Evolutionary conservation across 306 rosid genomes (phyloP).

Genomic region (Datisca glomerata): DNA sequence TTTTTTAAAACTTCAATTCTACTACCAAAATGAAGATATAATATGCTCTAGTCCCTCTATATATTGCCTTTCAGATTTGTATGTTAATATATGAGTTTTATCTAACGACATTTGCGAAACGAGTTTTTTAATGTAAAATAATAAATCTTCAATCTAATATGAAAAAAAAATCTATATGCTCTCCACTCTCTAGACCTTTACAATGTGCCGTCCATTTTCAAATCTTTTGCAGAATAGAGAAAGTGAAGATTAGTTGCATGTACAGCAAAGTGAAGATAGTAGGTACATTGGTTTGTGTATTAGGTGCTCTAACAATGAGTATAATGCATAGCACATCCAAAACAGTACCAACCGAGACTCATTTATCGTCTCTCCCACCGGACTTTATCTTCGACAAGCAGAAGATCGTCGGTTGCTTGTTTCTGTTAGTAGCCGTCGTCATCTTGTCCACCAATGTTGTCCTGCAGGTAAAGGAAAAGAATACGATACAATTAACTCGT

Average conservation of each 20-base stretch:
- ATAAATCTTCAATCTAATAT: too few relatives aligned
- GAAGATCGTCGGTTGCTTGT: constrained; percentile 58
- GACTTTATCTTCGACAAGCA: constrained; percentile 27
- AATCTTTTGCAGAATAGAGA: constrained; percentile 59
- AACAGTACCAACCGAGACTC: background rate
- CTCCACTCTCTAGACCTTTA: too few relatives aligned
- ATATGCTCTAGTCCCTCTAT: too few relatives aligned
- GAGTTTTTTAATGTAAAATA: too few relatives aligned
- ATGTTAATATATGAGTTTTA: too few relatives aligned
- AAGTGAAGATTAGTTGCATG: constrained; percentile 33
- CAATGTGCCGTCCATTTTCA: too few relatives aligned
- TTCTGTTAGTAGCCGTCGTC: constrained; percentile 43
- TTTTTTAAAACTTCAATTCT: background rate
- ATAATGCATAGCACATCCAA: constrained; percentile 45
- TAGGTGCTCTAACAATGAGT: constrained; percentile 72
- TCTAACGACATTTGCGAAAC: too few relatives aligned
- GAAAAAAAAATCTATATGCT: too few relatives aligned
- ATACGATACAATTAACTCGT: background rate
- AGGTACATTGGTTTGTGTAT: constrained; percentile 66
- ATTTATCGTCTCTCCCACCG: constrained; percentile 6
- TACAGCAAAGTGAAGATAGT: constrained; percentile 61
- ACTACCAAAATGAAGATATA: too few relatives aligned
- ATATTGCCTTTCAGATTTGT: too few relatives aligned
- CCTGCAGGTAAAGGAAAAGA: constrained; percentile 74
- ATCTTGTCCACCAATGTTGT: constrained; percentile 49